phyloP scores from a whole-genome alignment of 2,329 filamentous ascomycete species.

The Celoporthe dispersa region DNA sequence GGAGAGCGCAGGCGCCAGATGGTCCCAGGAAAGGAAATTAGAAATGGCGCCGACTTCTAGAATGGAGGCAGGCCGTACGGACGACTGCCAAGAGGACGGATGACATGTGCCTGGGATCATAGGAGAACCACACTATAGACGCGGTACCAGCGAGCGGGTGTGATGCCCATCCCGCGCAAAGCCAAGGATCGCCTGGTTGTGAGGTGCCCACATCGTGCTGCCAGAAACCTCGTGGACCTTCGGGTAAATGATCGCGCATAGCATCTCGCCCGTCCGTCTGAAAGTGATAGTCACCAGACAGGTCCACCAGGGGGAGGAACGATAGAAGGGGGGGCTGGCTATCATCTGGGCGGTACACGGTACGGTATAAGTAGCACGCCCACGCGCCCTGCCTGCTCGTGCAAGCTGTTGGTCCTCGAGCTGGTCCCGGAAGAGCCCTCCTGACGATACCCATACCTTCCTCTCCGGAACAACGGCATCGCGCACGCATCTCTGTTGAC shows the following conservation, averaged over 20 bases:
- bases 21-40: not conserved
- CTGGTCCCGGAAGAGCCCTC: not conserved
- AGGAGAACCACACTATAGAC: conserved; percentile 12
- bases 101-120: not conserved
- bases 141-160: conserved; percentile 4
- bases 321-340: not conserved
- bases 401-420: not conserved
- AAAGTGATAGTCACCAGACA: conserved; percentile 11
- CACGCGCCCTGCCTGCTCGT: not conserved
- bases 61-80: not conserved
- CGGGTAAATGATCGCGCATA: conserved; percentile 24
- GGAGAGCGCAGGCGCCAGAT: too few species aligned
- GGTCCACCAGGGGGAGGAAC: conserved; percentile 14
- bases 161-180: conserved; percentile 5
- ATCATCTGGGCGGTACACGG: not conserved
- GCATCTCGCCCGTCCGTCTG: not conserved
- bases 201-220: conserved; percentile 20
- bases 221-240: conserved; percentile 22
- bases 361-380: conserved; percentile 20
- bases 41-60: not conserved
- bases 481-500: not conserved
- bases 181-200: conserved; percentile 21
- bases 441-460: not conserved
- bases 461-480: not conserved
- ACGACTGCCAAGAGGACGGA: not conserved